phyloP scores from a whole-genome alignment of 495 filamentous ascomycete species.

The Penicillium herquei region DNA sequence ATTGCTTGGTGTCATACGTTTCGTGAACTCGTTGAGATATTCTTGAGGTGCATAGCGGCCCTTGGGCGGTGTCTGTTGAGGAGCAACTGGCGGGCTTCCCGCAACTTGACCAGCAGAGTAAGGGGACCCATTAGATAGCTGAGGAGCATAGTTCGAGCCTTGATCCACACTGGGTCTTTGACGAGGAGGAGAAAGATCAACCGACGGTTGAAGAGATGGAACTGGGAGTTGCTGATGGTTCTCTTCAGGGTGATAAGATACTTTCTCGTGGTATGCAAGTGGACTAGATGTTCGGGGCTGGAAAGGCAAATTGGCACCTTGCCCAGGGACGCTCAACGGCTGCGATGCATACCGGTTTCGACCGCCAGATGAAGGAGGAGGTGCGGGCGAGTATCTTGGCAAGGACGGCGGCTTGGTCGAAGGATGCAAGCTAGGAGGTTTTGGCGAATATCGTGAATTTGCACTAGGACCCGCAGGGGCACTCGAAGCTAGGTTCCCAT shows the following conservation, averaged over 20 bases:
- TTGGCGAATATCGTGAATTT: conserved; percentile 40
- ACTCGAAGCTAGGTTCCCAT: conserved; percentile 28
- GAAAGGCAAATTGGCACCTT: conserved; percentile 56
- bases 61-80: conserved; percentile 29
- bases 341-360: conserved; percentile 52
- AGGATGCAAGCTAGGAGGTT: conserved; percentile 32
- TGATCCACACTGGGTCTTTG: conserved; percentile 20
- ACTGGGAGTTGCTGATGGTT: conserved; percentile 20
- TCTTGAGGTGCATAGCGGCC: conserved; percentile 40
- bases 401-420: conserved; percentile 33
- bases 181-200: conserved; percentile 25
- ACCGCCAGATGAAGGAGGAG: conserved; percentile 35
- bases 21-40: conserved; percentile 56
- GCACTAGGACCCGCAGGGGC: conserved; percentile 37
- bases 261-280: conserved; percentile 61
- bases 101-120: conserved; percentile 3
- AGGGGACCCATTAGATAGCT: conserved; percentile 6
- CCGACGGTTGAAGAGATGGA: conserved; percentile 28
- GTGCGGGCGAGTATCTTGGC: conserved; percentile 40
- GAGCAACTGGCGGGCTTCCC: conserved; percentile 6
- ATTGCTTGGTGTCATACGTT: conserved; percentile 44
- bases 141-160: conserved; percentile 12
- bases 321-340: conserved; percentile 42
- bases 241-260: conserved; percentile 34
- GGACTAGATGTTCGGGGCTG: conserved; percentile 85